Percentiles rank a stretch among this genome's conserved stretches.
Evolutionary conservation across 176 grass and related monocot genomes (phyloP).

Genomic region (Luzula sylvatica): DNA sequence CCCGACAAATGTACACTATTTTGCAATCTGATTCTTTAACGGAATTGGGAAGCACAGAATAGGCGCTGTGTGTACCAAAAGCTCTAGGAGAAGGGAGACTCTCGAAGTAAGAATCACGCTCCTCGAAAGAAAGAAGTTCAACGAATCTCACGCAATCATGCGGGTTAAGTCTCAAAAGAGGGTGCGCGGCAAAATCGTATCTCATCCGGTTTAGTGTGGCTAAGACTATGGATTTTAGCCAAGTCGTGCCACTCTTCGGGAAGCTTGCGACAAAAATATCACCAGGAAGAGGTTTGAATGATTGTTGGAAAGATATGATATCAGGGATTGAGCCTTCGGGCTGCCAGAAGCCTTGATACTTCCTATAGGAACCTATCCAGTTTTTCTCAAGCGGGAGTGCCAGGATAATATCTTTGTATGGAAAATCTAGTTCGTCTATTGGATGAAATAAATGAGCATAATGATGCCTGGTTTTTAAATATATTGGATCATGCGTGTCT

Average conservation of each 20-base stretch:
- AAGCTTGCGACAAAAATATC: constrained; percentile 2
- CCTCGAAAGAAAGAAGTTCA: background rate
- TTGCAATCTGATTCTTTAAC: background rate
- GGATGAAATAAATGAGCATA: too few species aligned
- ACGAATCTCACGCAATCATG: background rate
- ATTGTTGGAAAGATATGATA: background rate
- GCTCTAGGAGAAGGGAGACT: background rate
- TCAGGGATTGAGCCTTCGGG: background rate
- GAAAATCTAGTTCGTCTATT: background rate
- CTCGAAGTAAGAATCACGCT: background rate
- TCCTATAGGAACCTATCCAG: background rate
- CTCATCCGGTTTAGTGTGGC: background rate
- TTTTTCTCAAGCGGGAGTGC: background rate
- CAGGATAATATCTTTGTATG: constrained; percentile 1
- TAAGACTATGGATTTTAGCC: constrained; percentile 20
- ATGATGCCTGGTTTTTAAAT: too few species aligned
- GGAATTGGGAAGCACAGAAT: background rate
- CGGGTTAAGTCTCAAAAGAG: too few species aligned
- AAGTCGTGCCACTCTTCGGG: constrained; percentile 13
- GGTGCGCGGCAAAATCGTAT: background rate
- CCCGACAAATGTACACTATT: too few species aligned
- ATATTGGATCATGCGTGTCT: too few species aligned
- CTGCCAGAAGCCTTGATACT: background rate
- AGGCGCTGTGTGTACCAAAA: background rate
- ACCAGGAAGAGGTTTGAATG: background rate